Evolutionary conservation across 2,329 filamentous ascomycete species (phyloP), one percentile per base, ranked within the genome.

Genomic region (Didymella lethalis): DNA sequence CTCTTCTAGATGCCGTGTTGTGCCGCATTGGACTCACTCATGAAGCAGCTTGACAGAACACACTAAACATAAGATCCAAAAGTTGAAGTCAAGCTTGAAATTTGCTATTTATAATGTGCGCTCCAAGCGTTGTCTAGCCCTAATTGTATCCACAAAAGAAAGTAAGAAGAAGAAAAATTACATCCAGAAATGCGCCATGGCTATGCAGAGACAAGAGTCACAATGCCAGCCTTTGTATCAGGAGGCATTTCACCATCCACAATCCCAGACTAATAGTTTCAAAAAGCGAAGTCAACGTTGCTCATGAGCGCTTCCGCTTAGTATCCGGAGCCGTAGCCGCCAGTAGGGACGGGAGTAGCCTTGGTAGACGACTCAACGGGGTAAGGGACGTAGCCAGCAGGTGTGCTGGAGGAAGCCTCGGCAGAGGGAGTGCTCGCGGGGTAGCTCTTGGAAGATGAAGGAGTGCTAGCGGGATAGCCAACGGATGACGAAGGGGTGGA

Each of bases 181-280:
- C 59, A 48, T 59, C 40, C 48, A 29, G 31, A 59, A 8, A 44
- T 67, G 67, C 66, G 62, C 69, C 68, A 44, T 36, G 59, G 63
- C 65, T 66, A 68, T 70, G 69, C 68, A 66, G 65, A 49, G 58
- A 44, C 45, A 64, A 32, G 25, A 47, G 31, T 34, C 59, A 51
- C 58, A 45, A 31, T 62, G 31, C 56, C 48, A 44, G 43, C 57
- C 31, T 43, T 36, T 58, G 38, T 54, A 52, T 26, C 26, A 54
- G 25, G 31, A 26, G 20, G 31, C 48, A 49, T 44, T 59, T 60
- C 16, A 50, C 14, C 45, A 20, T 38, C 55, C 54, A 41, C 25
- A 23, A 26, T 32, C 32, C 34, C 26, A 45, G 57, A 45, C 29
- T 43, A 61, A 59, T 41, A 41, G 58, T 56, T 49, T 54, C 48